phyloP scores from a whole-genome alignment of 1,139 yeast genomes.

The Saccharomyces hybrid region DNA sequence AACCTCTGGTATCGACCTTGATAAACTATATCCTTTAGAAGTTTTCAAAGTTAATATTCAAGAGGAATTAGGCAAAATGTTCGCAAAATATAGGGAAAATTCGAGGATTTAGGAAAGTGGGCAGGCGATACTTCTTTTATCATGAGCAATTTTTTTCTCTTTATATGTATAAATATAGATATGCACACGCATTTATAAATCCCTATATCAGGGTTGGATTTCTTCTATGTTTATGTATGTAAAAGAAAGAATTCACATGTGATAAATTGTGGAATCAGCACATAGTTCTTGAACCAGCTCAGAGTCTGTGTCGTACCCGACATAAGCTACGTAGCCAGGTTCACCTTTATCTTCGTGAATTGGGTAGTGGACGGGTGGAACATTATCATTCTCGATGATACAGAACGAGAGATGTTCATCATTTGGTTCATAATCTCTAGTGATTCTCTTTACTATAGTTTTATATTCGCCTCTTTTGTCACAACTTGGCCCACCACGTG shows the following conservation, averaged over 20 bases:
- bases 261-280: constrained; percentile 24
- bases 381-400: constrained; percentile 25
- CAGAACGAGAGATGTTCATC: constrained; percentile 31
- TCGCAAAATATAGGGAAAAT: background rate
- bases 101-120: background rate
- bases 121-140: background rate
- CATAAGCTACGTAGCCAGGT: constrained; percentile 34
- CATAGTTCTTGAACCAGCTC: constrained; percentile 22
- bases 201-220: background rate
- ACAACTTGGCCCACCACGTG: constrained; percentile 37
- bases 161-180: background rate
- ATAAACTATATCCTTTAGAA: background rate
- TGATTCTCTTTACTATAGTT: constrained; percentile 32
- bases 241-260: constrained; percentile 17
- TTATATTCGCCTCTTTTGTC: constrained; percentile 38
- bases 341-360: constrained; percentile 29
- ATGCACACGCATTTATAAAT: background rate
- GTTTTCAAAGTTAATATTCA: background rate
- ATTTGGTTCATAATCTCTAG: constrained; percentile 35
- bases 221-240: background rate
- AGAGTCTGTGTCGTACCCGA: constrained; percentile 29
- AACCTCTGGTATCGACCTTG: background rate
- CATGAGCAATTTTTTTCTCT: background rate
- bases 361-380: constrained; percentile 29
- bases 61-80: background rate